These are phyloP conservation scores for Hirschfeldia incana DNA, from an alignment of 345 rosid genomes.

Conservation along the genomic window DNA sequence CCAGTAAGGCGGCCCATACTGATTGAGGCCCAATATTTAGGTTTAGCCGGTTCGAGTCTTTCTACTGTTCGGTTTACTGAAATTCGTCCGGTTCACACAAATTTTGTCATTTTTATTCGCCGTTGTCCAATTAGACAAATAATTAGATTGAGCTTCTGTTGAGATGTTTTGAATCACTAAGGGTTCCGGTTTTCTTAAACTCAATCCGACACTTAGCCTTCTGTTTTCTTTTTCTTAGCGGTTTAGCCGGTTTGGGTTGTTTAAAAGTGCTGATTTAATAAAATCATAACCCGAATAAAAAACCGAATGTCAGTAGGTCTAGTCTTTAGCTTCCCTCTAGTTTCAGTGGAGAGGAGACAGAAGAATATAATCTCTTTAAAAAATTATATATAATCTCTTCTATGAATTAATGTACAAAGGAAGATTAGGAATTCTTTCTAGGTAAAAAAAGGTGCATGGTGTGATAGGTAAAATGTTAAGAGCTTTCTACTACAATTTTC, in stretches of 20 bases:
- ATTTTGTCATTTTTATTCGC: too few species aligned
- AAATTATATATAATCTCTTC: too few species aligned
- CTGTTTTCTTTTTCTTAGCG: not conserved
- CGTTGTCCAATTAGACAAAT: too few species aligned
- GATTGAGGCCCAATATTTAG: not conserved
- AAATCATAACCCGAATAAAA: too few species aligned
- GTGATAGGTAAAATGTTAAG: conserved; percentile 27
- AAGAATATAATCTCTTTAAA: conserved; percentile 58
- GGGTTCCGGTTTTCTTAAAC: not conserved
- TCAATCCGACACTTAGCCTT: not conserved
- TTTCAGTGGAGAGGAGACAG: conserved; percentile 72
- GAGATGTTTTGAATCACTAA: too few species aligned
- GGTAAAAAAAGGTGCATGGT: conserved; percentile 1
- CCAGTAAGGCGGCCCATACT: conserved; percentile 4
- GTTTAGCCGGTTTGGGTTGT: not conserved
- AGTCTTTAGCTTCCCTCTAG: conserved; percentile 50
- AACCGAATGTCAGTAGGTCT: conserved; percentile 37
- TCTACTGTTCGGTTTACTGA: not conserved
- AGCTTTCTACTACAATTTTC: conserved; percentile 8
- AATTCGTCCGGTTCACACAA: not conserved
- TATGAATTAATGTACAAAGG: conserved; percentile 24
- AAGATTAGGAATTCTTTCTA: conserved; percentile 22
- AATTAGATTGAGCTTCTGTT: too few species aligned
- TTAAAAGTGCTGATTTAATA: too few species aligned
- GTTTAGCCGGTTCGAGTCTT: not conserved